phyloP scores from a whole-genome alignment of 495 filamentous ascomycete genomes.

The Penicillium malachiteum region DNA sequence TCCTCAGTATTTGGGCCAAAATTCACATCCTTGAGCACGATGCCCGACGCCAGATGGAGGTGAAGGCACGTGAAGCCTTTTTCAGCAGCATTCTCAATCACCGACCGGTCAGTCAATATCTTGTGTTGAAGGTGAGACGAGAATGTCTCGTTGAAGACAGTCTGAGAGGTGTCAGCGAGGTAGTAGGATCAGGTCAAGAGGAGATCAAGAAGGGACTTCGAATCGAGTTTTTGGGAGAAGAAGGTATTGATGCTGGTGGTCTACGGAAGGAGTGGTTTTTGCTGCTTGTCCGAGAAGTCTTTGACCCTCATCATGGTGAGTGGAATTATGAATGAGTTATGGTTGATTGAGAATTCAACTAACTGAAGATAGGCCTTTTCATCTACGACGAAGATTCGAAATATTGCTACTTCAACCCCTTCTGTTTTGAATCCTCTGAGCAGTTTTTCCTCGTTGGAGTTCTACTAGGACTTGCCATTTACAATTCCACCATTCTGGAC shows the following conservation, averaged over 20 bases:
- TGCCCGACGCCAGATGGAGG: slow-evolving; percentile 87
- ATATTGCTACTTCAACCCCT: slow-evolving; percentile 94
- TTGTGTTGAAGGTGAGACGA: slow-evolving; percentile 74
- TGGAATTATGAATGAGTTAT: slow-evolving; percentile 6
- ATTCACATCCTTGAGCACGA: slow-evolving; percentile 92
- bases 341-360: slow-evolving; percentile 4
- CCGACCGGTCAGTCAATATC: slow-evolving; percentile 73
- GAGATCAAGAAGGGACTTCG: slow-evolving; percentile 92
- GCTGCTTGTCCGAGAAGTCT: slow-evolving; percentile 85
- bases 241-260: slow-evolving; percentile 89
- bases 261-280: slow-evolving; percentile 96
- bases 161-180: slow-evolving; percentile 80
- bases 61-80: slow-evolving; percentile 86
- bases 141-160: slow-evolving; percentile 93
- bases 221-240: slow-evolving; percentile 85
- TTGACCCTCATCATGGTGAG: slow-evolving; percentile 87
- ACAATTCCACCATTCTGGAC: slow-evolving; percentile 95
- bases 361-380: slow-evolving; percentile 66
- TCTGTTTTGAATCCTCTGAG: slow-evolving; percentile 88
- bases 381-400: slow-evolving; percentile 92
- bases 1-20: slow-evolving; percentile 90
- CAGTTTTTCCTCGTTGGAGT: slow-evolving; percentile 92
- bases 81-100: slow-evolving; percentile 81
- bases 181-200: slow-evolving; percentile 76
- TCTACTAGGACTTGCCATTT: slow-evolving; percentile 86